Conservation (phyloP, 768 basidiomycete genomes). For the Boletus rubroflammeus region DNA sequence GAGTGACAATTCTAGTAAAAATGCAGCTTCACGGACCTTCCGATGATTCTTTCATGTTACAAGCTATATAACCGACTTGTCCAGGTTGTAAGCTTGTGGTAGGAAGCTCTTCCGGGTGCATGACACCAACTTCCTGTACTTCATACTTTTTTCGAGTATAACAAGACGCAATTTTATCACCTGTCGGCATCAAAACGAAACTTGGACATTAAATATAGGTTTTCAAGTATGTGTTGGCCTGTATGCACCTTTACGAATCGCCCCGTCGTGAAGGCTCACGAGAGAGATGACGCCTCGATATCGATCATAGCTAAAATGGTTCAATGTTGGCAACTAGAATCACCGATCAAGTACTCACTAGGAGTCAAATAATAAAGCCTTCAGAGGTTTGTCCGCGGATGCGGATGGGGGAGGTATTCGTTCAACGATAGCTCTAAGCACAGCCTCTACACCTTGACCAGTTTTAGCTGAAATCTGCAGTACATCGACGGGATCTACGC, state of each 20-base stretch:
- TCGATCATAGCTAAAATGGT: conserved; percentile 72
- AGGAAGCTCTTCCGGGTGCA: conserved; percentile 86
- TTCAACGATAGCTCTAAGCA: conserved; percentile 77
- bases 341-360: conserved; percentile 48
- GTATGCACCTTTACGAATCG: conserved; percentile 70
- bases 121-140: conserved; percentile 81
- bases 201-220: not conserved
- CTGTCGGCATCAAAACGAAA: conserved; percentile 35
- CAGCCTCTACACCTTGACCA: conserved; percentile 73
- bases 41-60: conserved; percentile 96
- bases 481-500: conserved; percentile 69
- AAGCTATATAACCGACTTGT: conserved; percentile 86
- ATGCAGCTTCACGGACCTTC: conserved; percentile 56
- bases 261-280: conserved; percentile 75
- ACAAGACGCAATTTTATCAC: conserved; percentile 85
- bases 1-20: not conserved
- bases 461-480: conserved; percentile 90
- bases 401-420: conserved; percentile 81
- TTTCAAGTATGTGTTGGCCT: not conserved
- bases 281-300: conserved; percentile 96
- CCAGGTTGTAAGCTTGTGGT: conserved; percentile 65
- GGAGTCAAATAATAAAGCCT: conserved; percentile 91
- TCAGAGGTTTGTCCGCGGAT: conserved; percentile 49
- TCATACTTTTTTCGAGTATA: conserved; percentile 88
- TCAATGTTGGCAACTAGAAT: conserved; percentile 3